Base-by-base conservation (phyloP, 345 rosid genomes). In the Sisymbrium irio region DNA sequence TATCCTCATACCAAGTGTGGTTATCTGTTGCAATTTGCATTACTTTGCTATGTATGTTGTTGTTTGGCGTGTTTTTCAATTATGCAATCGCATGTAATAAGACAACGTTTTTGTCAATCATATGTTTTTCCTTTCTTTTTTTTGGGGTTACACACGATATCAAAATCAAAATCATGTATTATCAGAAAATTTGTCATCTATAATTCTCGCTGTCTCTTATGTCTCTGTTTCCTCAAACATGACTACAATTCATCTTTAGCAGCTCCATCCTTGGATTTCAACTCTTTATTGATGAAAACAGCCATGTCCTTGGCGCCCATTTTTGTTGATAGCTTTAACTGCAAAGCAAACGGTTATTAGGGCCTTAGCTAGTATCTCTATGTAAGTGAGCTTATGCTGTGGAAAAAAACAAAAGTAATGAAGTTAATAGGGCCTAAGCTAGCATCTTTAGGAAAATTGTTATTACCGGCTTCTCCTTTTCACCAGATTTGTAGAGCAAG, bases 281-380 rank as follows among this genome's bases (percentile, higher is more conserved):
- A 41, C 69, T 75, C 68, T 50, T 74, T 11, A 17, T 74, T 74
- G 62, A 74, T 66, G 9, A 49, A 28, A 67, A 75, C 67, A 11
- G 73, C 73, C 73, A 74, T 74, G 12, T 74, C 78, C 56, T 74
- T 74, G 4, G 78, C 78, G 45, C 80, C 79, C 13, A 80, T 74
- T 67, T 90, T 90, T 0, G 93, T 70, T 1, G 90, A 81, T 61
- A 90, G 73, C 78, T 90, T 88, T 37, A 86, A 53, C 98, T 88
- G 88, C 67, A 30, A 28, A 65, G 6, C 15, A 91, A 89, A 82
- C 72, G 1, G 5, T 32, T 32, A 32, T n/a, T n/a, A 32, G 2
- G 32, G n/a, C 53, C 32, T 20, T 6, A 50, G 56, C 15, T 27
- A 28, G 44, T 13, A 54, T 15, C 28, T 55, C 17, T 53, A 25